Conservation (phyloP, 2,329 filamentous ascomycete species). For the Epichloe bromicola region DNA sequence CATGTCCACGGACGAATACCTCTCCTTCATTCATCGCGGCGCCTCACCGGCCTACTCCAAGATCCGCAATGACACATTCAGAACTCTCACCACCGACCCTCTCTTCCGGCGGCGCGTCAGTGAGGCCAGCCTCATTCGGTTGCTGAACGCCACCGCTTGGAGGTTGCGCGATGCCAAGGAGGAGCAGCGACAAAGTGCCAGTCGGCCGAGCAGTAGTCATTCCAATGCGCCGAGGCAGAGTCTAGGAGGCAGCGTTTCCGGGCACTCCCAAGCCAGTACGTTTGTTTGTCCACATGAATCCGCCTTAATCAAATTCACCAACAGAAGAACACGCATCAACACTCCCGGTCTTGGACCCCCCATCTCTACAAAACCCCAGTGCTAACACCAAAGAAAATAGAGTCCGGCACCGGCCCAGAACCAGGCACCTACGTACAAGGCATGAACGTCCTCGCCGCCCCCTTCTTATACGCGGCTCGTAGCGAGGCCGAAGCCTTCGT, state of each 20-base stretch:
- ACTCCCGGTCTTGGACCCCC: background rate
- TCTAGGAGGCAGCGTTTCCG: slow-evolving; percentile 21
- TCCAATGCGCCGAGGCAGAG: slow-evolving; percentile 20
- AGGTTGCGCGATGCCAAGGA: slow-evolving; percentile 69
- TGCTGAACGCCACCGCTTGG: slow-evolving; percentile 94
- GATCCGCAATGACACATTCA: slow-evolving; percentile 96
- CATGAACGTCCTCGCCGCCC: slow-evolving; percentile 95
- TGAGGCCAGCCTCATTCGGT: slow-evolving; percentile 84
- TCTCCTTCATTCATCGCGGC: slow-evolving; percentile 80
- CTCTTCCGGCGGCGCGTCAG: slow-evolving; percentile 90
- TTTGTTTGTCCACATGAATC: slow-evolving; percentile 16
- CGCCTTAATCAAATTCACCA: background rate
- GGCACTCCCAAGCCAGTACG: slow-evolving; percentile 25
- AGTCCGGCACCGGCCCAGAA: slow-evolving; percentile 42
- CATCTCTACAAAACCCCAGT: background rate
- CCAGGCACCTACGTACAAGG: slow-evolving; percentile 91
- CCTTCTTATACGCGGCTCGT: slow-evolving; percentile 86
- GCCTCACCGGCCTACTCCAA: slow-evolving; percentile 92
- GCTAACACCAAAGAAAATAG: slow-evolving; percentile 45
- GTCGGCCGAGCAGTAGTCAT: slow-evolving; percentile 25
- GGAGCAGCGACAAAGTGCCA: slow-evolving; percentile 24
- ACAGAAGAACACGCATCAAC: background rate
- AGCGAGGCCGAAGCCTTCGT: slow-evolving; percentile 93
- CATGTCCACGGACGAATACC: slow-evolving; percentile 75
- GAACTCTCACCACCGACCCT: slow-evolving; percentile 91